Percentiles rank a stretch among this genome's conserved stretches.
Evolutionary conservation across 495 filamentous ascomycete genomes (phyloP).

Genomic region (Xylaria cubensis): DNA sequence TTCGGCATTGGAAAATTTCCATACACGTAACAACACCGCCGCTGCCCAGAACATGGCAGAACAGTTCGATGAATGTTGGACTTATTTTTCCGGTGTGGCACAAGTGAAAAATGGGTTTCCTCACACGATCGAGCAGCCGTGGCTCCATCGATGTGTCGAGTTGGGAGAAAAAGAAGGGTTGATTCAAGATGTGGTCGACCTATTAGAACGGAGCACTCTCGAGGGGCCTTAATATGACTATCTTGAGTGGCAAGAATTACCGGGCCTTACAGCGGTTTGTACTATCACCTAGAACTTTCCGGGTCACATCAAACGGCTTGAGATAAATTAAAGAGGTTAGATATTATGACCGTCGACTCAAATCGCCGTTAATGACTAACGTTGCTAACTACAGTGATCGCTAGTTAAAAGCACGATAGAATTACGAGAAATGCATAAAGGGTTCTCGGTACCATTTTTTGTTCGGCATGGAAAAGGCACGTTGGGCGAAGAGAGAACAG

Average conservation of each 20-base stretch:
- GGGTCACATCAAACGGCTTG: background rate
- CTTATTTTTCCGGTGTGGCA: conserved; percentile 26
- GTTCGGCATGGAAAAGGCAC: background rate
- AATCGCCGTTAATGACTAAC: background rate
- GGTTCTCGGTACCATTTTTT: background rate
- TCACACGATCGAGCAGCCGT: conserved; percentile 38
- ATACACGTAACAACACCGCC: conserved; percentile 25
- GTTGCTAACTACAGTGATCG: background rate
- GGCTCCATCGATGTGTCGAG: conserved; percentile 38
- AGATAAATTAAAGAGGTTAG: background rate
- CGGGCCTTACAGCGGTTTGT: no score
- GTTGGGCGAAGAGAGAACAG: background rate
- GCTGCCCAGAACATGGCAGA: conserved; percentile 29
- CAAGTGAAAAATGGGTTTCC: conserved; percentile 30
- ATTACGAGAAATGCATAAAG: no score
- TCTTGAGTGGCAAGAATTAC: background rate
- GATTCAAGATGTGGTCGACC: conserved; percentile 33
- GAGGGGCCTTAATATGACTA: conserved; percentile 22
- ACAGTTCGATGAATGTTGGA: conserved; percentile 34
- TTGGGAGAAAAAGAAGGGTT: conserved; percentile 31
- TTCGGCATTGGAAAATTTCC: conserved; percentile 37
- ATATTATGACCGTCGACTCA: background rate
- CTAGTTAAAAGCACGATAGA: background rate
- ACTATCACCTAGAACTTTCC: background rate
- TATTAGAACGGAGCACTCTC: conserved; percentile 32